Percentiles rank a stretch among this genome's conserved stretches.
These are phyloP conservation scores for Fusarium pseudocircinatum DNA, from an alignment of 2,329 filamentous ascomycete genomes.

Conservation along the genomic window DNA sequence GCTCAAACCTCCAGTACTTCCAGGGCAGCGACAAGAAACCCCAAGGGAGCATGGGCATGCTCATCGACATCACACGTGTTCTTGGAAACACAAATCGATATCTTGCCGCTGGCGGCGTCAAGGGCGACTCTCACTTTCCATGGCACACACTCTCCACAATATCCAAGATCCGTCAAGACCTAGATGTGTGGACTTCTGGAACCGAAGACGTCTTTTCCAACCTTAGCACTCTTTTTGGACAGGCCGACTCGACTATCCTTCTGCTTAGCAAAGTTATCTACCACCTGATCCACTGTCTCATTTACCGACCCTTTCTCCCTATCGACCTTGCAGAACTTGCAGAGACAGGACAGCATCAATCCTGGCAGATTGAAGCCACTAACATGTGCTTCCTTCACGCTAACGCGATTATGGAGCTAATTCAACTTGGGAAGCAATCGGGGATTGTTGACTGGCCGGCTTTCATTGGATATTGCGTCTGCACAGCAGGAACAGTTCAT, in stretches of 20 bases:
- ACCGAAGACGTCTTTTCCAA: slow-evolving; percentile 83
- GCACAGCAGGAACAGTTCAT: slow-evolving; percentile 87
- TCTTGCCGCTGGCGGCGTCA: slow-evolving; percentile 84
- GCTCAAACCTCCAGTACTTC: slow-evolving; percentile 79
- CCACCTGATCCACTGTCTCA: slow-evolving; percentile 85
- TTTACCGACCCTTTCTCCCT: slow-evolving; percentile 87
- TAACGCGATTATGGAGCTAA: slow-evolving; percentile 85
- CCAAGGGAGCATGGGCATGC: slow-evolving; percentile 80
- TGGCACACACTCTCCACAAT: slow-evolving; percentile 89
- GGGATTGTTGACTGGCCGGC: slow-evolving; percentile 84
- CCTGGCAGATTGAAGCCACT: slow-evolving; percentile 91
- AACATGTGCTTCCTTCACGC: slow-evolving; percentile 88
- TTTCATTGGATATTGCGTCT: slow-evolving; percentile 87
- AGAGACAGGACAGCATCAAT: slow-evolving; percentile 84
- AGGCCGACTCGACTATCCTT: slow-evolving; percentile 79
- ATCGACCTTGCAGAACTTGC: slow-evolving; percentile 84
- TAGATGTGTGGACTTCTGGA: slow-evolving; percentile 86
- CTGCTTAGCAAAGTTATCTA: slow-evolving; percentile 88
- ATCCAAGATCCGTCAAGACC: slow-evolving; percentile 84
- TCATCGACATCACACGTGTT: slow-evolving; percentile 86
- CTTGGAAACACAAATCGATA: slow-evolving; percentile 86
- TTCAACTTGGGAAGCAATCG: slow-evolving; percentile 79
- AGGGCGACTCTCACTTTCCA: slow-evolving; percentile 89
- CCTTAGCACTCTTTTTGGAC: slow-evolving; percentile 78
- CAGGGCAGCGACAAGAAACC: slow-evolving; percentile 74